A percentile compares a stretch with the other conserved stretches of the same genome.
Conservation (phyloP, 2,329 filamentous ascomycete genomes). For the Botrytis byssoidea region DNA sequence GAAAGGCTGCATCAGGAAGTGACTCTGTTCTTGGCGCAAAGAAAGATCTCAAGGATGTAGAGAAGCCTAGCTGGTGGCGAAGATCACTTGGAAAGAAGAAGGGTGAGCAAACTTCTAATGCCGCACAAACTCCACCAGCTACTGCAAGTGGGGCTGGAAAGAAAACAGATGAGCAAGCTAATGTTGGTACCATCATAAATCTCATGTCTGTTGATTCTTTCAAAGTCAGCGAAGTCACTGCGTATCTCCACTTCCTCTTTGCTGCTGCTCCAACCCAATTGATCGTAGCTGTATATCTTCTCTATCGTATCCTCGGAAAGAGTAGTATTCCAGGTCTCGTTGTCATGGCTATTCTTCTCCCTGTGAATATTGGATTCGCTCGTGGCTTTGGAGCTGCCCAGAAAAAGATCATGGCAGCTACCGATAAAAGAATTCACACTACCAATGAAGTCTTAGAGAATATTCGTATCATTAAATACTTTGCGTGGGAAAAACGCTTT, state of each 20-base stretch:
- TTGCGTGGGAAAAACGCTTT: slow-evolving; percentile 96
- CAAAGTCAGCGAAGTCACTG: slow-evolving; percentile 92
- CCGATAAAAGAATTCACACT: slow-evolving; percentile 91
- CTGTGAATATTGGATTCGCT: slow-evolving; percentile 86
- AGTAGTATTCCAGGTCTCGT: slow-evolving; percentile 92
- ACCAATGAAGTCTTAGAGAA: slow-evolving; percentile 98
- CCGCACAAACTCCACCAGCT: slow-evolving; percentile 18
- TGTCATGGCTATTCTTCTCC: slow-evolving; percentile 85
- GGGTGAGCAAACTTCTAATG: slow-evolving; percentile 41
- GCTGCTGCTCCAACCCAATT: slow-evolving; percentile 89
- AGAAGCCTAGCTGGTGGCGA: slow-evolving; percentile 48
- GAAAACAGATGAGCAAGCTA: slow-evolving; percentile 70
- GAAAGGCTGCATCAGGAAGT: slow-evolving; percentile 77
- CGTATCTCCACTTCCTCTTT: slow-evolving; percentile 95
- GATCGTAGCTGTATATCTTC: slow-evolving; percentile 71
- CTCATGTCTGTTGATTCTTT: slow-evolving; percentile 99
- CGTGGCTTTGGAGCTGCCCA: slow-evolving; percentile 82
- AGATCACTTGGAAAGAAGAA: slow-evolving; percentile 51
- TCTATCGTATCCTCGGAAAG: slow-evolving; percentile 87
- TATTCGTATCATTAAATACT: slow-evolving; percentile 98
- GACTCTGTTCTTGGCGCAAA: slow-evolving; percentile 69
- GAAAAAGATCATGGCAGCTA: slow-evolving; percentile 87
- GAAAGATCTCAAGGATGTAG: slow-evolving; percentile 45
- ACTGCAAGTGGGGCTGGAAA: slow-evolving; percentile 29
- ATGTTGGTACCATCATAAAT: slow-evolving; percentile 97